Evolutionary conservation across 805 yeast genomes (phyloP), one percentile per base, ranked within the genome.

Genomic region (Saccharomycopsis fermentans): DNA sequence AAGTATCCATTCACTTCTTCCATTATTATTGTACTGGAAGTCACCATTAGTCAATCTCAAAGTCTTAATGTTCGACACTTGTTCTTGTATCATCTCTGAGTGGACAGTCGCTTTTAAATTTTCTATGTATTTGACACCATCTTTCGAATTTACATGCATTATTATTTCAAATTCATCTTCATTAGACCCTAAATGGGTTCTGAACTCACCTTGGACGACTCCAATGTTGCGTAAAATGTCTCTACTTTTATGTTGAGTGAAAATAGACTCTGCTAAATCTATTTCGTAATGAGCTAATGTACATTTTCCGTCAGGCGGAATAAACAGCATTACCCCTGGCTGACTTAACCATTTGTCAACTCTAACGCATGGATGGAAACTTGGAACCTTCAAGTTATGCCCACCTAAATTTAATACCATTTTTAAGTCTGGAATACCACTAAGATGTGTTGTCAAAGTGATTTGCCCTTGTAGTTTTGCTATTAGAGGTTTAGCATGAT

Each of bases 231-330:
- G 48, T 16, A 54, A 58, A 21, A 61, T 53, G 21, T 35, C 27
- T 24, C 12, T 62, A 61, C 4, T 63, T 63, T 3, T 55, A 11
- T 55, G 12, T 29, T 51, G 39, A 14, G 58, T 56, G 21, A 63
- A 58, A 58, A 48, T 56, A 52, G 61, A 62, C 32, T 71, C 70
- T 17, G 69, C 63, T 17, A 85, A 65, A 63, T 86, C 87, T 34
- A 87, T 69, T 5, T 78, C 74, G 69, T 91, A 91, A 9, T 79
- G 70, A 77, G 84, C 79, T 24, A 91, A 67, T 2, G 77, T 74
- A 47, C 82, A 81, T 59, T 74, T 77, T 6, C 95, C 97, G 70
- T 92, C 97, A 0, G 98, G 96, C 4, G 98, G 99, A 19, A 87
- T 77, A 66, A 92, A 89, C 17, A 82, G 74, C 35, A 90, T 67